phyloP scores from a whole-genome alignment of 2,329 filamentous ascomycete species.

The Cadophora sp. region DNA sequence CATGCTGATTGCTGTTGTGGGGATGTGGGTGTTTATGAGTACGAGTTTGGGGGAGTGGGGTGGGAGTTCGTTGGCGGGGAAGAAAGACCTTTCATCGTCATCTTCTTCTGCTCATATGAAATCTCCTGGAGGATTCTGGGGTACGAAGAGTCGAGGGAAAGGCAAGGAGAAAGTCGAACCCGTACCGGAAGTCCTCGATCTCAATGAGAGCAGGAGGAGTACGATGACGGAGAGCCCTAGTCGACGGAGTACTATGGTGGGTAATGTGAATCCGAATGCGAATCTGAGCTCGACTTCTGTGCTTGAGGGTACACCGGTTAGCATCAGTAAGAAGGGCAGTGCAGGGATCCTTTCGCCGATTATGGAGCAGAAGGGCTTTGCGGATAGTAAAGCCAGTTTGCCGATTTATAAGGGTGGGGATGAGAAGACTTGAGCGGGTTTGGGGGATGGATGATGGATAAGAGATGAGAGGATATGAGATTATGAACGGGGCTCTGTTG shows the following conservation, averaged over 20 bases:
- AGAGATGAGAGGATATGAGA: neutral
- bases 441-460: neutral
- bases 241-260: neutral
- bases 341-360: slow-evolving; percentile 7
- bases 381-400: slow-evolving; percentile 1
- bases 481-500: neutral
- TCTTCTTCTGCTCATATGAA: neutral
- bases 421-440: slow-evolving; percentile 9
- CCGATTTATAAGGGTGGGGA: slow-evolving; percentile 15
- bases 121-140: neutral
- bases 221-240: neutral
- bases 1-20: slow-evolving; percentile 21
- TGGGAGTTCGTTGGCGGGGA: slow-evolving; percentile 20
- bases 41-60: slow-evolving; percentile 20
- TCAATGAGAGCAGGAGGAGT: slow-evolving; percentile 1
- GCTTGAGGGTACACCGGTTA: neutral
- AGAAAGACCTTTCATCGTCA: slow-evolving; percentile 1
- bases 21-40: slow-evolving; percentile 31
- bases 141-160: slow-evolving; percentile 3
- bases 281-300: slow-evolving; percentile 10
- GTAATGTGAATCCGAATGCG: neutral
- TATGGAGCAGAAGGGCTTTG: slow-evolving; percentile 8
- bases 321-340: neutral
- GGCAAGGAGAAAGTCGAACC: slow-evolving; percentile 19
- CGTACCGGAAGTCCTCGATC: slow-evolving; percentile 4